Percentiles rank a stretch among this genome's conserved stretches.
Evolutionary conservation across 768 basidiomycete genomes (phyloP).

Genomic region (Rhodotorula paludigena): DNA sequence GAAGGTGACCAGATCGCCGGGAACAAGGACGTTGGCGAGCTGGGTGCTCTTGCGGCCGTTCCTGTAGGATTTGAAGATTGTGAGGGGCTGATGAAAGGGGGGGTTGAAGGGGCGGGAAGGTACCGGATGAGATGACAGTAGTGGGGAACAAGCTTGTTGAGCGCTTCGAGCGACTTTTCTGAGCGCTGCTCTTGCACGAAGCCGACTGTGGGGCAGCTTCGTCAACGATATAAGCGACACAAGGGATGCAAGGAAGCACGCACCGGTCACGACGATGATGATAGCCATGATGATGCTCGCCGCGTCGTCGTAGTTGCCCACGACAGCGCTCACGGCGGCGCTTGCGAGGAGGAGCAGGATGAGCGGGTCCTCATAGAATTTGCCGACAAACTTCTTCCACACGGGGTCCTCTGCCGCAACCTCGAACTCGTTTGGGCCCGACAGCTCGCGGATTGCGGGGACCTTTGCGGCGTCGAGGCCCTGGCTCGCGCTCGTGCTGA

Average conservation of each 20-base stretch:
- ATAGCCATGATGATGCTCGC: conserved; percentile 88
- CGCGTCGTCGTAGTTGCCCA: conserved; percentile 96
- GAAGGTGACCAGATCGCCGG: conserved; percentile 86
- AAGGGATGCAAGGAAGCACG: conserved; percentile 35
- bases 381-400: conserved; percentile 83
- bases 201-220: conserved; percentile 56
- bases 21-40: conserved; percentile 95
- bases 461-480: conserved; percentile 37
- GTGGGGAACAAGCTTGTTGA: conserved; percentile 95
- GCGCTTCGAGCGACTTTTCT: conserved; percentile 85
- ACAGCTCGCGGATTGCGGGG: conserved; percentile 40
- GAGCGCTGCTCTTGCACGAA: conserved; percentile 94
- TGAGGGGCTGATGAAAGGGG: background rate
- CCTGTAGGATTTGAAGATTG: conserved; percentile 34
- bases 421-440: conserved; percentile 72
- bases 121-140: conserved; percentile 83
- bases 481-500: conserved; percentile 18
- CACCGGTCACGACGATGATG: conserved; percentile 86
- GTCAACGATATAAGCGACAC: background rate
- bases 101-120: background rate
- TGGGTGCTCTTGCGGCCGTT: conserved; percentile 67
- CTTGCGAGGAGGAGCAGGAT: conserved; percentile 86
- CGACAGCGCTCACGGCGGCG: conserved; percentile 76
- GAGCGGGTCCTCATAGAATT: conserved; percentile 89
- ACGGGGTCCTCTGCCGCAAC: conserved; percentile 74